Evolutionary conservation across 257 asterid species (phyloP), one percentile per base, ranked within the genome.

Genomic region (Coffea canephora): DNA sequence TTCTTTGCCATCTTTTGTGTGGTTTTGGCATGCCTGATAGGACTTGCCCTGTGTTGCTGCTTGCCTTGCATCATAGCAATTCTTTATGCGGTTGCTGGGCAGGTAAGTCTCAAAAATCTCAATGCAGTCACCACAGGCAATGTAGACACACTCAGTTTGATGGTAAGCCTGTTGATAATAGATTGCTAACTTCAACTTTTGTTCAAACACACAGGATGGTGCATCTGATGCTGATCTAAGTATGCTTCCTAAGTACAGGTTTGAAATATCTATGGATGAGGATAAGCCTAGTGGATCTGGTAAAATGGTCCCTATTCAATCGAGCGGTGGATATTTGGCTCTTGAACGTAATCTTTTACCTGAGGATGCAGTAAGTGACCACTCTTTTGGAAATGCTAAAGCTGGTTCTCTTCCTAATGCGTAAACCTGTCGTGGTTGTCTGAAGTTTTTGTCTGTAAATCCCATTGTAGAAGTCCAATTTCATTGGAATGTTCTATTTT

Each of bases 31-130:
- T 93, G 97, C 82, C 90, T 95, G 75, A 93, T 95, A 69, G 99
- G 98, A 78, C 86, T 95, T 62, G 98, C 98, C 72, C 91, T 95
- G 77, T 95, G 99, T 87, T 93, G 98, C 89, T 93, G 99, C 96
- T 85, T 95, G 84, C 99, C 99, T 76, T 95, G 99, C 91, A 95
- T 95, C 86, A 95, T 93, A 73, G 98, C 97, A 73, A 86, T 95
- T 86, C 98, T 95, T 79, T 95, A 95, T 87, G 97, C 99, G 50
- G 93, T 95, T 82, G 97, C 98, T 77, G 98, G 99, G 81, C 98
- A 95, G 97, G 99, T 93, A 91, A 36, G 79, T 61, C 31, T 39
- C 13, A 69, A 67, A 27, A 55, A 54, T 49, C n/a, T 55, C 39
- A 57, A 46, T 49, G 59, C 13, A 34, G 27, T 43, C 25, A 70